A percentile compares a stretch with the other conserved stretches of the same genome.
phyloP scores from a whole-genome alignment of 2,329 filamentous ascomycete genomes.

The Fusarium globosum region DNA sequence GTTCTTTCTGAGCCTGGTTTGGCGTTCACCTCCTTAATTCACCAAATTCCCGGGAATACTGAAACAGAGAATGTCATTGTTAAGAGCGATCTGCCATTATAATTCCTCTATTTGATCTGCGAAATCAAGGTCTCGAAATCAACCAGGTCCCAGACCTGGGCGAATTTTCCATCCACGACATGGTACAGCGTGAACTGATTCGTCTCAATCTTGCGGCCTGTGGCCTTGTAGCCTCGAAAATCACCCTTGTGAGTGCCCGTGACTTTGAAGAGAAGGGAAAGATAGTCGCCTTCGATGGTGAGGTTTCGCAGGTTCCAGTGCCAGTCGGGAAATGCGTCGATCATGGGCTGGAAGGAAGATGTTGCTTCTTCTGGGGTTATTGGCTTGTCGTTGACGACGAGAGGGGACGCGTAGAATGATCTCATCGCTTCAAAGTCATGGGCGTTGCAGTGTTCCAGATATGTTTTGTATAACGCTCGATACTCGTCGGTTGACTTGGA shows the following conservation, averaged over 20 bases:
- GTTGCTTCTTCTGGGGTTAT: not conserved
- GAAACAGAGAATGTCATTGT: not conserved
- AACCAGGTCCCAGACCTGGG: conserved; percentile 10
- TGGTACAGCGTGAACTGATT: conserved; percentile 18
- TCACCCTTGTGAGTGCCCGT: not conserved
- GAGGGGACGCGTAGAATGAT: not conserved
- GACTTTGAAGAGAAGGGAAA: conserved; percentile 9
- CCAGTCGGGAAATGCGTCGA: conserved; percentile 19
- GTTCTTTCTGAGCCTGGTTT: not conserved
- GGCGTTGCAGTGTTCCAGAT: conserved; percentile 13
- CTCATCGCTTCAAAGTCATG: conserved; percentile 7
- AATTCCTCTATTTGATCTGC: conserved; percentile 3
- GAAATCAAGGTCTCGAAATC: conserved; percentile 8
- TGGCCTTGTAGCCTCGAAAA: conserved; percentile 5
- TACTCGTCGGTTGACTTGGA: not conserved
- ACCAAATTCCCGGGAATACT: not conserved
- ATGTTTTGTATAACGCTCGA: not conserved
- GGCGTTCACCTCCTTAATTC: not conserved
- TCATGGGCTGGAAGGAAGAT: not conserved
- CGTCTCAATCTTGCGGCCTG: conserved; percentile 2
- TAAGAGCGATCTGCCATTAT: not conserved
- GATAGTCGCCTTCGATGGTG: not conserved
- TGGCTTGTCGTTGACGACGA: conserved; percentile 1
- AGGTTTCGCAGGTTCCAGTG: conserved; percentile 6
- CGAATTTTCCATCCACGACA: conserved; percentile 3